A percentile compares a stretch with the other conserved stretches of the same genome.
Evolutionary conservation across 225 moss, liverwort and hornwort species (phyloP).

Genomic region (Physcomitrellopsis africana): DNA sequence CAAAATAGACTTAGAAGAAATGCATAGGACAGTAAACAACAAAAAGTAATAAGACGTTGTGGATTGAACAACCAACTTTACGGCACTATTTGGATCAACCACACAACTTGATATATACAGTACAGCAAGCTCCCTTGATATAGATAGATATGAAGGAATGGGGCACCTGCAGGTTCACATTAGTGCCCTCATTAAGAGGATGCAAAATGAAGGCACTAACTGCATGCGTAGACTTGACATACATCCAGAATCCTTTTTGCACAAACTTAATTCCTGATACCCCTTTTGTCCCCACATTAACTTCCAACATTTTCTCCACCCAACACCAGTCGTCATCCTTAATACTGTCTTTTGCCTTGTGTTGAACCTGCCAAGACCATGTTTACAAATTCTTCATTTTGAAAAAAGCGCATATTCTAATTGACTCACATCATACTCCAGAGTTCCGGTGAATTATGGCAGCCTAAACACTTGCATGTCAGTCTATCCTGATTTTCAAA

Average conservation of each 20-base stretch:
- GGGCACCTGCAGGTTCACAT: slow-evolving; percentile 67
- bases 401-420: neutral
- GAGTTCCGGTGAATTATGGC: neutral
- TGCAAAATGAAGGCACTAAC: slow-evolving; percentile 71
- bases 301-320: slow-evolving; percentile 68
- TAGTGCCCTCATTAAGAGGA: slow-evolving; percentile 60
- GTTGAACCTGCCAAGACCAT: slow-evolving; percentile 50
- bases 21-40: neutral
- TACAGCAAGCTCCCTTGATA: too few species aligned
- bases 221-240: slow-evolving; percentile 73
- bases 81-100: neutral
- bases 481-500: neutral
- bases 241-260: slow-evolving; percentile 83
- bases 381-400: neutral
- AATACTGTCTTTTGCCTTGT: slow-evolving; percentile 47
- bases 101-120: neutral
- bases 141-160: slow-evolving; percentile 11
- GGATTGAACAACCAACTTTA: neutral
- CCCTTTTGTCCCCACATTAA: slow-evolving; percentile 71
- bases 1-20: neutral
- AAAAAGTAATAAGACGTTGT: neutral
- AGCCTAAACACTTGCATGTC: neutral
- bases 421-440: neutral
- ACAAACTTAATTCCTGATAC: slow-evolving; percentile 57
- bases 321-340: slow-evolving; percentile 96